Evolutionary conservation across 73 alveolate genomes (phyloP).

Genomic region (Effrenium voratum): DNA sequence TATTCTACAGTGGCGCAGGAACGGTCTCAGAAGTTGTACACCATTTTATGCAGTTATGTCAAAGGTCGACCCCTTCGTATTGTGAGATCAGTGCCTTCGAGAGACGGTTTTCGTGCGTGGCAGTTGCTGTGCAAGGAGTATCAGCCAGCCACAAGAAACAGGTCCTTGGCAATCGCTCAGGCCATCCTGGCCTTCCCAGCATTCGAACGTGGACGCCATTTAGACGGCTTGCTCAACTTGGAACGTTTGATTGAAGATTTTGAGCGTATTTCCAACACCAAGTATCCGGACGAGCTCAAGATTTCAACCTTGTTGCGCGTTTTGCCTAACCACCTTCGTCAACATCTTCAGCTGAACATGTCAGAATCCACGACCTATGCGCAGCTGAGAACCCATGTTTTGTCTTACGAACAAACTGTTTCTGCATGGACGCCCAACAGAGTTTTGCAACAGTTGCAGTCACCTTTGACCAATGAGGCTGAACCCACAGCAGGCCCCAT

Average conservation of each 20-base stretch:
- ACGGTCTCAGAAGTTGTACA: neutral
- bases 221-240: neutral
- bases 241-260: neutral
- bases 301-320: neutral
- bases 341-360: neutral
- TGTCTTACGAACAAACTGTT: neutral
- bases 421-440: neutral
- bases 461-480: neutral
- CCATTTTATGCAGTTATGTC: neutral
- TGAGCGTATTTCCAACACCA: neutral
- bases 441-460: neutral
- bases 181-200: neutral
- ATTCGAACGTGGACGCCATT: neutral
- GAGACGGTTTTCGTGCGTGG: slow-evolving; percentile 11
- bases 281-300: neutral
- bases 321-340: neutral
- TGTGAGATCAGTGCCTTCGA: neutral
- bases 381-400: neutral
- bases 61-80: slow-evolving; percentile 6
- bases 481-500: no score
- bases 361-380: neutral
- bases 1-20: neutral
- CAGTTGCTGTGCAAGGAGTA: neutral
- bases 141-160: neutral
- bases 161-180: neutral